A percentile compares a stretch with the other conserved stretches of the same genome.
Evolutionary conservation across 441 rosid genomes (phyloP).

Genomic region (Erysimum cheiri): DNA sequence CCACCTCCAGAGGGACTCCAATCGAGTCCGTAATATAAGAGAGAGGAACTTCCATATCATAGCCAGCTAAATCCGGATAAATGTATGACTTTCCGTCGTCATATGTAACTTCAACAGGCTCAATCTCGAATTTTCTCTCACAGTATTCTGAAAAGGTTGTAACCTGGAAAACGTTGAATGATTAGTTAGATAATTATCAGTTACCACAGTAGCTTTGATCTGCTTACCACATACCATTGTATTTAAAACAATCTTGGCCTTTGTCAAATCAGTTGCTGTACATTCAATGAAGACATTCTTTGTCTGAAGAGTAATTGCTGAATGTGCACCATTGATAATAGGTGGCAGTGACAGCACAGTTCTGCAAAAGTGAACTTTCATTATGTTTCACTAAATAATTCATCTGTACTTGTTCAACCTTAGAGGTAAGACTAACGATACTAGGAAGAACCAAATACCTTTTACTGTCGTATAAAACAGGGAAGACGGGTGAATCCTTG

Average conservation of each 20-base stretch:
- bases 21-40: constrained; percentile 75
- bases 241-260: constrained; percentile 92
- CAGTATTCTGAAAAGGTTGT: constrained; percentile 80
- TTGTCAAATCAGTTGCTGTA: constrained; percentile 92
- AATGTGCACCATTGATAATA: constrained; percentile 94
- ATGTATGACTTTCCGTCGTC: constrained; percentile 63
- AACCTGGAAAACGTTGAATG: constrained; percentile 53
- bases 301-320: constrained; percentile 89
- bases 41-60: constrained; percentile 77
- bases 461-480: constrained; percentile 74
- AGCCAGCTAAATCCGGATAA: constrained; percentile 77
- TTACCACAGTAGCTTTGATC: constrained; percentile 21
- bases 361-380: constrained; percentile 51
- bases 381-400: neutral
- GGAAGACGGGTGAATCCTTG: constrained; percentile 81
- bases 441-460: constrained; percentile 55
- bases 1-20: constrained; percentile 76
- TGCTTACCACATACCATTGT: constrained; percentile 67
- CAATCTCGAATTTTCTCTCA: constrained; percentile 77
- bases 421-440: neutral
- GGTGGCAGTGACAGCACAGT: constrained; percentile 93
- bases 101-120: constrained; percentile 87
- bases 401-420: neutral
- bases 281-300: constrained; percentile 96
- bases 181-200: constrained; percentile 20